These are phyloP conservation scores for Tetradesmus lagerheimii DNA, from an alignment of 139 green algal species.

Conservation along the genomic window DNA sequence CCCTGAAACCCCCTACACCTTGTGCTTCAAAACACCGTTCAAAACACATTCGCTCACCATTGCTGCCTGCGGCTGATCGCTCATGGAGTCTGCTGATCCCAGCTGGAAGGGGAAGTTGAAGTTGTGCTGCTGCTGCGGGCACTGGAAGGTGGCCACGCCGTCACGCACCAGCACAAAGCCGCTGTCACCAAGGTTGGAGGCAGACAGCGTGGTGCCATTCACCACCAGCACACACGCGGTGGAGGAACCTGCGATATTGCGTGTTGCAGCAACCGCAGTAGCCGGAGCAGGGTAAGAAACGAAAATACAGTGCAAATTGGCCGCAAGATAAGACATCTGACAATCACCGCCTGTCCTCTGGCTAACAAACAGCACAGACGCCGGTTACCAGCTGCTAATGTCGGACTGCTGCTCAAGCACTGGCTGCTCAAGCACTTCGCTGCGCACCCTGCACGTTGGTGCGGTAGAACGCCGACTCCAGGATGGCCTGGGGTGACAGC, in stretches of 20 bases:
- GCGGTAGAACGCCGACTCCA: slow-evolving; percentile 63
- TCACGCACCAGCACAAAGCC: slow-evolving; percentile 75
- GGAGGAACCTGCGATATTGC: slow-evolving; percentile 67
- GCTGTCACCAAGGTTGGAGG: slow-evolving; percentile 91
- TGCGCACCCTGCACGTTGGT: slow-evolving; percentile 63
- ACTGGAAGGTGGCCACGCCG: slow-evolving; percentile 71
- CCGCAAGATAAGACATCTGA: too few species aligned
- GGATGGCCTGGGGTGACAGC: slow-evolving; percentile 61
- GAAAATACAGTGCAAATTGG: too few species aligned
- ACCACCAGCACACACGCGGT: slow-evolving; percentile 90
- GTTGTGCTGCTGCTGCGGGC: slow-evolving; percentile 93
- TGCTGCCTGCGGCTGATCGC: slow-evolving; percentile 65
- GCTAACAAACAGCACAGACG: too few species aligned
- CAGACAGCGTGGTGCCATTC: slow-evolving; percentile 72
- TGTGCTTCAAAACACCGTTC: too few species aligned
- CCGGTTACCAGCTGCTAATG: too few species aligned
- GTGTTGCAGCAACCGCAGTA: neutral
- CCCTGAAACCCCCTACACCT: too few species aligned
- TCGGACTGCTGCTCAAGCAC: too few species aligned
- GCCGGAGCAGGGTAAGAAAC: neutral
- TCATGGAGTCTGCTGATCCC: slow-evolving; percentile 65
- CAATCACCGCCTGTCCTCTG: too few species aligned
- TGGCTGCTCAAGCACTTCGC: too few species aligned
- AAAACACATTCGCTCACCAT: too few species aligned
- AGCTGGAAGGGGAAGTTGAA: slow-evolving; percentile 99